Conservation (phyloP, 129 eudicot genomes). For the Chrysanthemum seticuspe region DNA sequence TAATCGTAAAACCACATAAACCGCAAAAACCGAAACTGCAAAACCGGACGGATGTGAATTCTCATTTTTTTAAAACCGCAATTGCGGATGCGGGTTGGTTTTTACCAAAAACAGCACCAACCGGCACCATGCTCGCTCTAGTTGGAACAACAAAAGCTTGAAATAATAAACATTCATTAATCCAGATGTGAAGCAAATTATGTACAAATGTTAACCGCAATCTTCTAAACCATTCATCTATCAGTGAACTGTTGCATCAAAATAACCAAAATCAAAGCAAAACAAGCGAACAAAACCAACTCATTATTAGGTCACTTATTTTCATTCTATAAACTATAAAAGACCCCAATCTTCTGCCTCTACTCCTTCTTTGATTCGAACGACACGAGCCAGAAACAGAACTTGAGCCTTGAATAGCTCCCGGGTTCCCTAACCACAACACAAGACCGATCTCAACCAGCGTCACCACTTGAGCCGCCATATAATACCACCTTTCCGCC, state of each 20-base stretch:
- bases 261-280: constrained; percentile 6
- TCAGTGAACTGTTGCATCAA: constrained; percentile 11
- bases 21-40: no score
- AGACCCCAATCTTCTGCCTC: constrained; percentile 66
- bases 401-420: constrained; percentile 23
- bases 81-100: no score
- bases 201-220: constrained; percentile 15
- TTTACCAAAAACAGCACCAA: constrained; percentile 12
- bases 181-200: constrained; percentile 2
- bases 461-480: constrained; percentile 73
- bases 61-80: no score
- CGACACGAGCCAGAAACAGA: not conserved
- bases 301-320: constrained; percentile 17
- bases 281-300: constrained; percentile 16
- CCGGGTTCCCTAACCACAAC: constrained; percentile 62
- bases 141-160: not conserved
- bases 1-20: no score
- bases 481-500: constrained; percentile 56
- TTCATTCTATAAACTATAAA: constrained; percentile 30
- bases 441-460: constrained; percentile 71
- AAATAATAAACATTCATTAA: not conserved
- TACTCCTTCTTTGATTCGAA: constrained; percentile 45
- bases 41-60: no score
- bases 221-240: constrained; percentile 19
- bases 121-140: not conserved